Base-by-base conservation (phyloP, 805 yeast genomes). In the Metschnikowia lochheadii region DNA sequence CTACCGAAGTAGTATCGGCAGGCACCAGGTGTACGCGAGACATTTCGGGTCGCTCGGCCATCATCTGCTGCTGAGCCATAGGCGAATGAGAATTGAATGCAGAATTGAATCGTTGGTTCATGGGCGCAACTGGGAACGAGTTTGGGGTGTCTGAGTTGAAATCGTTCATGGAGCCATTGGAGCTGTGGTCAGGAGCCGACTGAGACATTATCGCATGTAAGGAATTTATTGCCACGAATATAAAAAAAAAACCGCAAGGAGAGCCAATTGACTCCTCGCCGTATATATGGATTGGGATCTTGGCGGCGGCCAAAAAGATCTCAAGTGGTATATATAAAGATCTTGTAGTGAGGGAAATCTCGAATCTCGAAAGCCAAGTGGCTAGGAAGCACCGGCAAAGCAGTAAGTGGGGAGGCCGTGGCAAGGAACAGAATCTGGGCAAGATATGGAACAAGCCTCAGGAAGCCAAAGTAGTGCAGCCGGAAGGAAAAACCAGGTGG, bases 21-120 rank as follows among this genome's bases (percentile, higher is more conserved):
- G 48, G 48, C 21, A 44, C 29, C 48, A 44, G 48, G 7, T 37
- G 48, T 5, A 36, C 48, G n/a, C 48, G 40, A 13, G 48, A 14
- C 36, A 44, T 13, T n/a, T 11, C 48, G n/a, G 48, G 48, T 14
- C 32, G 35, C 35, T 37, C 48, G 36, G 40, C 11, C 35, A 36
- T 35, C 40, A 18, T 37, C 14, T 13, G 48, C 3, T 36, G 46
- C 21, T 33, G 40, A 2, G 36, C 32, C 46, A 44, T 35, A 4
- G 46, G 46, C 17, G 46, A 44, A 17, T 35, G 40, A 10, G 45
- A 8, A 8, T 7, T 15, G 20, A 13, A 20, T 33, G 33, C 26
- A 8, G 45, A 18, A 17, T 20, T 34, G 31, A 29, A 42, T 42
- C 37, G 14, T 34, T 33, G 45, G 38, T 23, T 32, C 37, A 42